Conservation (phyloP, 208 protist genomes). For the Leishmania braziliensis region DNA sequence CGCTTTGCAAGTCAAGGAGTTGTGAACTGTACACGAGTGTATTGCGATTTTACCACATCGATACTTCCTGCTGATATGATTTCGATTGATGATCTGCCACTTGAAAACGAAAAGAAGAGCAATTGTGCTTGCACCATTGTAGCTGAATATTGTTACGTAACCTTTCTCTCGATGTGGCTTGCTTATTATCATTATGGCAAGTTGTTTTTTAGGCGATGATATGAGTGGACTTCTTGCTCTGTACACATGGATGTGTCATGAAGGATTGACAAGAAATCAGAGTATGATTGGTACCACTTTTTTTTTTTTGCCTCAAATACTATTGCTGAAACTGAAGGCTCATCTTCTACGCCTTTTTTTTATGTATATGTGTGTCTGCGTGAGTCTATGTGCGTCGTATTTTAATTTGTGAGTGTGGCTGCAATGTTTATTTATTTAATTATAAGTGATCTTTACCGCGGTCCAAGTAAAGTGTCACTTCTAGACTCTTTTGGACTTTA, state of each 20-base stretch:
- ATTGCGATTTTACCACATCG: not conserved
- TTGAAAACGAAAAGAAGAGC: not conserved
- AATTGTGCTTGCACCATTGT: not conserved
- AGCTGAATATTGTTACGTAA: not conserved
- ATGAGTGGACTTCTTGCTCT: not conserved
- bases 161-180: not conserved
- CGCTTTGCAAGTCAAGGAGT: not conserved
- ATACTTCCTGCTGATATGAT: not conserved
- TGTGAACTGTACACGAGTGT: not conserved
- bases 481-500: not conserved
- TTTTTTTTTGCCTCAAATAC: not conserved
- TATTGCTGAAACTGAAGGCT: not conserved
- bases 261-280: not conserved
- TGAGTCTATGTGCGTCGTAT: not conserved
- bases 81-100: not conserved
- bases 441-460: not conserved
- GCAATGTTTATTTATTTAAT: conserved; percentile 23
- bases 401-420: not conserved
- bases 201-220: not conserved
- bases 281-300: not conserved
- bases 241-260: not conserved
- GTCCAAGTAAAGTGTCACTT: not conserved
- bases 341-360: not conserved
- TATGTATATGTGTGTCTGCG: not conserved
- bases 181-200: not conserved